Base-by-base conservation (phyloP, 2,329 filamentous ascomycete species). In the Myriosclerotinia scirpicola region DNA sequence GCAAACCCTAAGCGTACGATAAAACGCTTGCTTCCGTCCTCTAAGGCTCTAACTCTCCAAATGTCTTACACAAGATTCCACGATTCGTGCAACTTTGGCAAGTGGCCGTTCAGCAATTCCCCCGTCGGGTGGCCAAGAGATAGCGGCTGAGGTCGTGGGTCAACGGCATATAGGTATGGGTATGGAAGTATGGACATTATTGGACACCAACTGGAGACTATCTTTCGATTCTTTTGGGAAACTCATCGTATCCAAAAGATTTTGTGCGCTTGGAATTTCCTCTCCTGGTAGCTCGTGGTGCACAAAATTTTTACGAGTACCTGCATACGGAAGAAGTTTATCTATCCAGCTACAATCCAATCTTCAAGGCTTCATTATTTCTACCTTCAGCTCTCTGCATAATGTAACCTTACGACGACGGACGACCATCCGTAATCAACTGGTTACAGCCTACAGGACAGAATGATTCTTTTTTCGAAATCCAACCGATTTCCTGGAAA, bases 1-100 rank as follows among this genome's bases (percentile, higher is more conserved):
- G 9, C 12, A 38, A 38, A 36, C 58, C n/a, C 38, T 34, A 61
- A 40, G 61, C 52, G 61, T 59, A 65, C 42, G n/a, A 54, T 46
- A 65, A 9, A 65, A 52, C 22, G 36, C 44, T 61, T 60, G 22
- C 54, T 40, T 40, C 48, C 54, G 46, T 12, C 20, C 14, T 50
- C n/a, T n/a, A n/a, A 48, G 9, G 4, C 40, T n/a, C n/a, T 44
- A 34, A 34, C 40, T 64, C 34, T 5, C 52, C 30, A 38, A 52
- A 53, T 65, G 64, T 60, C 64, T 65, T 42, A 44, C 63, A 34
- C 54, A 59, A 60, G 52, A 52, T 34, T 54, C 63, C 44, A 65
- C 54, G 30, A 58, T 56, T 56, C 62, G 61, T 64, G 42, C 38
- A 58, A 34, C 34, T 44, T 46, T 30, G 17, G n/a, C 36, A 65